Conservation (phyloP, 73 alveolate genomes). For the Paramecium primaurelia region DNA sequence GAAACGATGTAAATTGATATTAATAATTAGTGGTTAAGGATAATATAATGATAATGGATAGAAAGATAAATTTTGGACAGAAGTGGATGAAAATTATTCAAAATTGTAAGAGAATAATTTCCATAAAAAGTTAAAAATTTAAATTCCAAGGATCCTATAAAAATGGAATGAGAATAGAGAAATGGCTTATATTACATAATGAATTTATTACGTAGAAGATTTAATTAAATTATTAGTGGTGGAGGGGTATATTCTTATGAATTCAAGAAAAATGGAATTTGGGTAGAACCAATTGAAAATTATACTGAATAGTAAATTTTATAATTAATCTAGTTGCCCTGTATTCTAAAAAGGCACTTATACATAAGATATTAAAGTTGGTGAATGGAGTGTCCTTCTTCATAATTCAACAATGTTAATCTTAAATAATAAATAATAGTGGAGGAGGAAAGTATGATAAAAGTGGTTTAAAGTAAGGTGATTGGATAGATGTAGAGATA, state of each 20-base stretch:
- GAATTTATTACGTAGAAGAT: too few species aligned
- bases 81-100: background rate
- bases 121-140: background rate
- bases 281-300: background rate
- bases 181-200: too few species aligned
- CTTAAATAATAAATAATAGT: background rate
- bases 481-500: background rate
- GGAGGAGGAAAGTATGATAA: background rate
- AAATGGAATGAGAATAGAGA: background rate
- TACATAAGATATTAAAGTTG: background rate
- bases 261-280: background rate
- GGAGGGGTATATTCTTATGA: background rate
- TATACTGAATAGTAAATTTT: too few species aligned
- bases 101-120: background rate
- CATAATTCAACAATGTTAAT: background rate
- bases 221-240: background rate
- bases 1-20: background rate
- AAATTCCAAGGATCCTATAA: background rate
- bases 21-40: background rate
- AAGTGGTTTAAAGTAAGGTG: background rate
- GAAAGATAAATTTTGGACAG: background rate
- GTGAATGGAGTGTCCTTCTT: background rate
- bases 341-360: background rate
- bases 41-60: background rate
- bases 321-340: background rate